Percentiles rank a stretch among this genome's conserved stretches.
phyloP scores from a whole-genome alignment of 1,284 basidiomycete genomes.

The Sporisorium reilianum region DNA sequence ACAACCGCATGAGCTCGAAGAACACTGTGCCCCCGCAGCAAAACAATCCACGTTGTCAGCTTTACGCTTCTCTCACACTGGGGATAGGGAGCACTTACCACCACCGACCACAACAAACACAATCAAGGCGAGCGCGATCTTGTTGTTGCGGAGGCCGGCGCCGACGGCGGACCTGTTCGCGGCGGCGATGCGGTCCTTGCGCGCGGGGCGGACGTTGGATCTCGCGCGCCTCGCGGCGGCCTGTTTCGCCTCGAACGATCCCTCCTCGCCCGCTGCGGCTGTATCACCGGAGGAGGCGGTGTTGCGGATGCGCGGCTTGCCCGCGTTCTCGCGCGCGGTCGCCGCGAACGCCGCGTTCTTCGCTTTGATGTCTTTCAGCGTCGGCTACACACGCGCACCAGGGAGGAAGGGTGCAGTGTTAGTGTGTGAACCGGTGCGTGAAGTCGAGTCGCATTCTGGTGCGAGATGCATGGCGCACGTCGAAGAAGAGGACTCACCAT shows the following conservation, averaged over 20 bases:
- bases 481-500: too few species aligned
- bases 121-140: conserved; percentile 29
- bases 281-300: background rate
- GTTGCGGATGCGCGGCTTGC: conserved; percentile 38
- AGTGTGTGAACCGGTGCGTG: too few species aligned
- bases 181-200: conserved; percentile 2
- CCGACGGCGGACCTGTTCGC: conserved; percentile 2
- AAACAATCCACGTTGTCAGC: background rate
- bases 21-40: conserved; percentile 34
- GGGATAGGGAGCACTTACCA: conserved; percentile 30
- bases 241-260: background rate
- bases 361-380: conserved; percentile 36
- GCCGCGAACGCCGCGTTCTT: conserved; percentile 37
- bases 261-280: background rate
- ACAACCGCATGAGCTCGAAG: conserved; percentile 48
- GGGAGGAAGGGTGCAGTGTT: background rate
- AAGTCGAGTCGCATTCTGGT: too few species aligned
- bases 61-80: background rate
- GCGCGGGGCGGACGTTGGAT: conserved; percentile 34
- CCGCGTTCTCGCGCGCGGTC: conserved; percentile 32
- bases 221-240: background rate
- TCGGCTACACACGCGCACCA: too few species aligned
- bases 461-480: too few species aligned
- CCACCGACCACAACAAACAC: conserved; percentile 53
- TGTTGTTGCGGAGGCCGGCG: conserved; percentile 18